Evolutionary conservation across 2,329 filamentous ascomycete species (phyloP).

Genomic region (Aspergillus melleus): DNA sequence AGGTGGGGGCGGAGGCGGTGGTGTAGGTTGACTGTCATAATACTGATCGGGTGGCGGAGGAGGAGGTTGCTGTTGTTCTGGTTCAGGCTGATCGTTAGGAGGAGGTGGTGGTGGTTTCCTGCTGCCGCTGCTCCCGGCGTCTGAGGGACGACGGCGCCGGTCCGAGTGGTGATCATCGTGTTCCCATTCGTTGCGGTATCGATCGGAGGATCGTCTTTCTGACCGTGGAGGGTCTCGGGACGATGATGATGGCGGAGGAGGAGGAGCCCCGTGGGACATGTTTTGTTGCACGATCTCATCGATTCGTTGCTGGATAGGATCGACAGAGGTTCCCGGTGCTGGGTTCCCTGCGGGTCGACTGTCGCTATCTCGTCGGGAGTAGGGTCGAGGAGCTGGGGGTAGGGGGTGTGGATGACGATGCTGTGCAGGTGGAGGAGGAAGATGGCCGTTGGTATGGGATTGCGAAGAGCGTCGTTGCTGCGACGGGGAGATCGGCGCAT

Average conservation of each 20-base stretch:
- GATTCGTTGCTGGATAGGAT: constrained; percentile 39
- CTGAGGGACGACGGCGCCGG: constrained; percentile 14
- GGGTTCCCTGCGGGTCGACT: constrained; percentile 7
- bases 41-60: constrained; percentile 15
- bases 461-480: constrained; percentile 5
- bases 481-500: constrained; percentile 3
- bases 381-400: constrained; percentile 18
- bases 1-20: constrained; percentile 8
- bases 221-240: constrained; percentile 3
- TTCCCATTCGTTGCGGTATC: constrained; percentile 20
- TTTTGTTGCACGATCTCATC: constrained; percentile 36
- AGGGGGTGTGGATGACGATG: constrained; percentile 24
- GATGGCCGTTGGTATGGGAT: constrained; percentile 20
- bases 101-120: neutral
- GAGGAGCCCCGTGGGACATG: constrained; percentile 9
- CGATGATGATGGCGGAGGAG: neutral
- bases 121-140: constrained; percentile 6
- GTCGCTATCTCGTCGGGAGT: constrained; percentile 18
- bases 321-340: constrained; percentile 11
- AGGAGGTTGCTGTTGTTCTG: constrained; percentile 10
- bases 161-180: constrained; percentile 13
- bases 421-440: constrained; percentile 8
- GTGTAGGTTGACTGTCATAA: constrained; percentile 5
- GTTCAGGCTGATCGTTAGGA: constrained; percentile 5
- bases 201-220: constrained; percentile 18